Percentiles rank a stretch among this genome's conserved stretches.
phyloP scores from a whole-genome alignment of 352 stramenopile species.

The Globisporangium cystogenes region DNA sequence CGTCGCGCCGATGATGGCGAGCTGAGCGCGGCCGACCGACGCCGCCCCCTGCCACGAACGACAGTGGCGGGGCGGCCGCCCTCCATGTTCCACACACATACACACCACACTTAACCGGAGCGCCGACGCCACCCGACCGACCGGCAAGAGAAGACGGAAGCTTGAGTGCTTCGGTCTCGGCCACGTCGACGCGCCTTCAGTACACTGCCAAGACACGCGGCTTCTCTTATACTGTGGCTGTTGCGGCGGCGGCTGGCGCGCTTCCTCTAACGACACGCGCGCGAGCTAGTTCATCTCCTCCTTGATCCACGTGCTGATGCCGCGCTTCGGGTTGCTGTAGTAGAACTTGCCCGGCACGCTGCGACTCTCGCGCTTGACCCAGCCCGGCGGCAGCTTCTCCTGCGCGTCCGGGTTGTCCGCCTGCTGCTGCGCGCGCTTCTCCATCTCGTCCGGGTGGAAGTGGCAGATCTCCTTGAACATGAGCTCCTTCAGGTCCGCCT shows the following conservation, averaged over 20 bases:
- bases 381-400: conserved; percentile 77
- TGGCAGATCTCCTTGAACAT: conserved; percentile 91
- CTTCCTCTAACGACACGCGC: neutral
- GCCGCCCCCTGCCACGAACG: neutral
- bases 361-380: conserved; percentile 83
- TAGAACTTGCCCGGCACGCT: conserved; percentile 86
- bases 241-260: too few species aligned
- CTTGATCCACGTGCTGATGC: conserved; percentile 88
- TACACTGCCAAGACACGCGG: neutral
- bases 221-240: neutral
- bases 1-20: conserved; percentile 11
- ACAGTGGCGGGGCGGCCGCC: neutral
- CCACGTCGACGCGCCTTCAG: too few species aligned
- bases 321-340: conserved; percentile 87
- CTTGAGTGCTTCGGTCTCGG: too few species aligned
- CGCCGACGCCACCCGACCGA: too few species aligned
- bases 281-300: conserved; percentile 73
- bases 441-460: conserved; percentile 87
- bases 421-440: conserved; percentile 79
- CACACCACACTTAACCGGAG: too few species aligned
- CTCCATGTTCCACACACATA: too few species aligned
- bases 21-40: neutral
- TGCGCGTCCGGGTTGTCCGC: conserved; percentile 52
- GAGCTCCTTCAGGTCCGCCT: conserved; percentile 83
- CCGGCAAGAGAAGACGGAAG: too few species aligned